Percentiles rank a stretch among this genome's conserved stretches.
phyloP scores from a whole-genome alignment of 495 filamentous ascomycete genomes.

The Penicillium soppii region DNA sequence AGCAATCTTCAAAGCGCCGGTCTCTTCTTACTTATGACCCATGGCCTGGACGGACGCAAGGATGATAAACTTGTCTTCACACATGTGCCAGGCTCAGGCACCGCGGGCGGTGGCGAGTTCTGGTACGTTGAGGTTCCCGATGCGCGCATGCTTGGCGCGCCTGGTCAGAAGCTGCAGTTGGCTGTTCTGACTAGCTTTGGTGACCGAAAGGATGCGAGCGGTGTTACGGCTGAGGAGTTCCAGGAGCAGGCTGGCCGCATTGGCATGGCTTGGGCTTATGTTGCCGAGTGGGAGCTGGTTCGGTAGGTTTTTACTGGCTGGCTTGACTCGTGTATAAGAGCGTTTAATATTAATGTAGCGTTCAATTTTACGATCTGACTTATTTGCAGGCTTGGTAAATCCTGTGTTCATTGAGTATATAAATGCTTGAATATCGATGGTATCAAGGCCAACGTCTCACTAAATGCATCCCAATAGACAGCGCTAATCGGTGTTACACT shows the following conservation, averaged over 20 bases:
- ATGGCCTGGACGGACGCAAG: conserved; percentile 63
- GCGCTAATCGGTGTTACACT: no score
- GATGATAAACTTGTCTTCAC: conserved; percentile 65
- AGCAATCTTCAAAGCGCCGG: conserved; percentile 57
- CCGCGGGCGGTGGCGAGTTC: conserved; percentile 61
- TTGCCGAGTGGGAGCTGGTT: conserved; percentile 72
- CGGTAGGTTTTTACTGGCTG: conserved; percentile 2
- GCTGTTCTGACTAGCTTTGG: conserved; percentile 60
- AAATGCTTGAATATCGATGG: background rate
- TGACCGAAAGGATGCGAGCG: conserved; percentile 63
- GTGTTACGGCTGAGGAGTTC: conserved; percentile 67
- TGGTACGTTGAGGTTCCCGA: conserved; percentile 73
- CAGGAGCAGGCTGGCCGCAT: conserved; percentile 55
- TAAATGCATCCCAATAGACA: no score
- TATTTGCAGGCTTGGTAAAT: no score
- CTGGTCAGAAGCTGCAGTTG: conserved; percentile 64
- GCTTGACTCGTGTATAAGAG: background rate
- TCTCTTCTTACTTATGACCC: conserved; percentile 63
- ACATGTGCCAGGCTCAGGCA: conserved; percentile 36
- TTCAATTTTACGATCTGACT: background rate
- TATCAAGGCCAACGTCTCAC: conserved; percentile 32
- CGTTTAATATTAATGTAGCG: background rate
- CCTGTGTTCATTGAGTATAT: no score
- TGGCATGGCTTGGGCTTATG: conserved; percentile 59
- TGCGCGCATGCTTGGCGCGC: conserved; percentile 60